Base-by-base conservation (phyloP, 768 basidiomycete species). In the Suillus sp. region DNA sequence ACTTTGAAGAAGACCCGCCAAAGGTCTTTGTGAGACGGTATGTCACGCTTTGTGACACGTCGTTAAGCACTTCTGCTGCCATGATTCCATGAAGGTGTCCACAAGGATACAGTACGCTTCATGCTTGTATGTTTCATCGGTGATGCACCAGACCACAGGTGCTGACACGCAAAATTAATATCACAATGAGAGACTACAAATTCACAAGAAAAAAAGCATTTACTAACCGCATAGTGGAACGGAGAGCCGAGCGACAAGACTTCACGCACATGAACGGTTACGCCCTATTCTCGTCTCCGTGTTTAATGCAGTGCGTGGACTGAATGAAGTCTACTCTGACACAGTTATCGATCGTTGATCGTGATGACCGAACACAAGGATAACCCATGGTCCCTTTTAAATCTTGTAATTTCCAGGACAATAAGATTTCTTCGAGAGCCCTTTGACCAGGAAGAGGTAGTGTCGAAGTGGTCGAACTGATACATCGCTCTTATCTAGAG, bases 21-120 rank as follows among this genome's bases (percentile, higher is more conserved):
- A 25, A 25, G 55, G 37, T 40, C 37, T 57, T 40, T 57, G 51
- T 53, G 30, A 53, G 30, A 53, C 51, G 51, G 30, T n/a, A n/a
- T 34, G 55, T 56, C 25, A 56, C 55, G 10, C 25, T 25, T 40
- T 27, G 55, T 40, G 37, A 57, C 55, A 55, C 30, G 4, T 10
- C 32, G 32, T n/a, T 4, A 9, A 50, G 25, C 8, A 50, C 32
- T 32, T 53, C 32, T n/a, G 51, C 20, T 35, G 34, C 53, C n/a
- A n/a, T n/a, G n/a, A n/a, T n/a, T n/a, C n/a, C n/a, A n/a, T n/a
- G n/a, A n/a, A n/a, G n/a, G n/a, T n/a, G n/a, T n/a, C n/a, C n/a
- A n/a, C 35, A 35, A 37, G 14, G 7, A 22, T 27, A 50, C 27
- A 1, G 55, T 38, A 20, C 4, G 35, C 22, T 37, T 56, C 14